These are phyloP conservation scores for Discostella stelligeroides DNA, from an alignment of 108 stramenopile genomes.

Conservation along the genomic window DNA sequence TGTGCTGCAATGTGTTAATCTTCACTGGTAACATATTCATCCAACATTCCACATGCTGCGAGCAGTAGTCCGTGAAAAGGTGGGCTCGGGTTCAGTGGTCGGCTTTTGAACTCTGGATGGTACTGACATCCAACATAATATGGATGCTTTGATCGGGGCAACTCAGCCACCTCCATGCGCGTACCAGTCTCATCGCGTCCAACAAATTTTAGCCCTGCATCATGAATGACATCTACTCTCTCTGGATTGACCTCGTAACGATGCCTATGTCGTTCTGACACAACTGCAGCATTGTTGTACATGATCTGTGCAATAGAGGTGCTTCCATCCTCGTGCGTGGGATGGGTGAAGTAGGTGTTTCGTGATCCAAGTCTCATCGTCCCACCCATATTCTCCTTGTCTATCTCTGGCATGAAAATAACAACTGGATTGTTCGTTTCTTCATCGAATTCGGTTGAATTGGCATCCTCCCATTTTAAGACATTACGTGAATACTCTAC, in stretches of 20 bases:
- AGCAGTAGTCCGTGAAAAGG: slow-evolving; percentile 95
- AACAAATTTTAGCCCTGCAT: slow-evolving; percentile 92
- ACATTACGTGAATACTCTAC: slow-evolving; percentile 97
- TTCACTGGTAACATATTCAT: slow-evolving; percentile 49
- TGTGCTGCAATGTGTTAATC: neutral
- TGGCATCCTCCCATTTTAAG: slow-evolving; percentile 81
- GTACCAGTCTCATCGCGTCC: slow-evolving; percentile 90
- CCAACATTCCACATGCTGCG: slow-evolving; percentile 80
- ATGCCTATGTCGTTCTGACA: slow-evolving; percentile 97
- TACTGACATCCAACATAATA: slow-evolving; percentile 98
- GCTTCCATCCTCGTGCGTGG: slow-evolving; percentile 53
- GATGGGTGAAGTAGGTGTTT: slow-evolving; percentile 82
- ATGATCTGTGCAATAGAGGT: slow-evolving; percentile 62
- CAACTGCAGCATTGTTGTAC: slow-evolving; percentile 71
- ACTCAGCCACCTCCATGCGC: slow-evolving; percentile 98
- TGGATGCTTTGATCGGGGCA: slow-evolving; percentile 86
- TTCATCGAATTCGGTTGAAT: slow-evolving; percentile 95
- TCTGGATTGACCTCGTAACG: slow-evolving; percentile 99
- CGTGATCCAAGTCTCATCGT: slow-evolving; percentile 98
- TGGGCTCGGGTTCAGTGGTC: slow-evolving; percentile 95
- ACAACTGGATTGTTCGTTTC: slow-evolving; percentile 82
- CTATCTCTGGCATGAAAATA: slow-evolving; percentile 99
- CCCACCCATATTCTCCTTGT: slow-evolving; percentile 96
- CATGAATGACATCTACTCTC: slow-evolving; percentile 83
- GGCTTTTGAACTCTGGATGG: slow-evolving; percentile 98